Evolutionary conservation across 208 protist genomes (phyloP).

Genomic region (Blechomonas ayalai): DNA sequence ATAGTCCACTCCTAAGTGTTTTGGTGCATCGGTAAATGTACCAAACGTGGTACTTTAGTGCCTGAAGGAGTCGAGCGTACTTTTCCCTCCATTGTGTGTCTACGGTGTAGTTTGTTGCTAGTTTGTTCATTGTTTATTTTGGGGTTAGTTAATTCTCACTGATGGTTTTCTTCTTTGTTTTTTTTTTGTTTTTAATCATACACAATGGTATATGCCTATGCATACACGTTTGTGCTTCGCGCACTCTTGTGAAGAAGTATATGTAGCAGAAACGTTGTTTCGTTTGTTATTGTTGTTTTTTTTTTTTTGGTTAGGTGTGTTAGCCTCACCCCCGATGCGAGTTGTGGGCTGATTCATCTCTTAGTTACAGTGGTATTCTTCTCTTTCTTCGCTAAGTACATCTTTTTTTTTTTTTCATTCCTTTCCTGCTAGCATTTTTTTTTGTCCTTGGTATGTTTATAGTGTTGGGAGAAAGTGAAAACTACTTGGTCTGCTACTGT

Average conservation of each 20-base stretch:
- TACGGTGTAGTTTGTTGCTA: slow-evolving; percentile 1
- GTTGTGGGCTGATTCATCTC: slow-evolving; percentile 8
- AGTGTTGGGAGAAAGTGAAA: too few species aligned
- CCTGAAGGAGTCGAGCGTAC: background rate
- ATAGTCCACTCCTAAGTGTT: too few species aligned
- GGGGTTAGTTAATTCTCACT: slow-evolving; percentile 1
- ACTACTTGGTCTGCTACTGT: too few species aligned
- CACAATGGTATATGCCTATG: too few species aligned
- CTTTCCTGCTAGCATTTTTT: slow-evolving; percentile 2
- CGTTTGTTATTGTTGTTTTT: slow-evolving; percentile 8
- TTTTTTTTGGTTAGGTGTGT: background rate
- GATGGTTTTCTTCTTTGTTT: slow-evolving; percentile 10
- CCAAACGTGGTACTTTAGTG: background rate
- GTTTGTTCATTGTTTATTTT: too few species aligned
- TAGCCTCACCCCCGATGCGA: background rate
- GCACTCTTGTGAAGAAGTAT: too few species aligned
- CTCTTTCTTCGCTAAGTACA: slow-evolving; percentile 11
- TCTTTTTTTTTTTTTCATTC: slow-evolving; percentile 3
- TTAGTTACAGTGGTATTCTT: slow-evolving; percentile 9
- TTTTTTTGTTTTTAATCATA: slow-evolving; percentile 4
- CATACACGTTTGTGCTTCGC: too few species aligned
- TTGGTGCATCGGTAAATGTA: background rate
- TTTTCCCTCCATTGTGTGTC: slow-evolving; percentile 9
- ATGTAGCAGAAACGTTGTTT: background rate
- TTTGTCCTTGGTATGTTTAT: slow-evolving; percentile 3